Evolutionary conservation across 1,284 basidiomycete genomes (phyloP).

Genomic region (Cystobasidium slooffiae): DNA sequence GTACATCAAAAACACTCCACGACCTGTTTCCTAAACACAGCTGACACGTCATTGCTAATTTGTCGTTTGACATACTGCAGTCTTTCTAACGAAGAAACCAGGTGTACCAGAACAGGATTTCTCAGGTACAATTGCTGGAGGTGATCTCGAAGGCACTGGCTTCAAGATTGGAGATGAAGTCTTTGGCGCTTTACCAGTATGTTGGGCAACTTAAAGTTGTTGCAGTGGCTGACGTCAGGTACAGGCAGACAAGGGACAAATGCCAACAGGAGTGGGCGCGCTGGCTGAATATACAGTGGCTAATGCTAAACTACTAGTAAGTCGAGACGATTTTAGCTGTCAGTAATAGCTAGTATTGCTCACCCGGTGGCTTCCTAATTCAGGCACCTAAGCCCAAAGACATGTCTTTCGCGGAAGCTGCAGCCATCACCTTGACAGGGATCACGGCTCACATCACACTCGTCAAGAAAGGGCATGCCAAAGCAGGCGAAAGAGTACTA

Average conservation of each 20-base stretch:
- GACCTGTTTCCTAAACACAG: too few species aligned
- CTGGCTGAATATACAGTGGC: constrained; percentile 64
- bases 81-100: constrained; percentile 62
- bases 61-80: constrained; percentile 4
- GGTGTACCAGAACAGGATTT: constrained; percentile 67
- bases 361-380: not conserved
- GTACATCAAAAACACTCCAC: too few species aligned
- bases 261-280: constrained; percentile 61
- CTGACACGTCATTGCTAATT: too few species aligned
- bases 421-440: constrained; percentile 65
- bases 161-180: constrained; percentile 67
- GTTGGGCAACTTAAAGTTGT: not conserved
- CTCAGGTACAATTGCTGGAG: constrained; percentile 65
- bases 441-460: constrained; percentile 66
- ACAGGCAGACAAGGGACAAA: constrained; percentile 40
- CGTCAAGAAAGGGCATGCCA: constrained; percentile 60
- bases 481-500: constrained; percentile 59
- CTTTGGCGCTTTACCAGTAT: constrained; percentile 60
- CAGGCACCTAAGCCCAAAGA: constrained; percentile 59
- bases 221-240: not conserved
- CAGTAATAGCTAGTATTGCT: not conserved
- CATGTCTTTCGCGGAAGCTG: constrained; percentile 63
- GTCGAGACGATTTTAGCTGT: not conserved
- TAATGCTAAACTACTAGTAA: constrained; percentile 14
- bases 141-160: constrained; percentile 60